Evolutionary conservation across 192 early-diverging fungal species (phyloP), one percentile per base, ranked within the genome.

Genomic region (Blastocladiella britannica): DNA sequence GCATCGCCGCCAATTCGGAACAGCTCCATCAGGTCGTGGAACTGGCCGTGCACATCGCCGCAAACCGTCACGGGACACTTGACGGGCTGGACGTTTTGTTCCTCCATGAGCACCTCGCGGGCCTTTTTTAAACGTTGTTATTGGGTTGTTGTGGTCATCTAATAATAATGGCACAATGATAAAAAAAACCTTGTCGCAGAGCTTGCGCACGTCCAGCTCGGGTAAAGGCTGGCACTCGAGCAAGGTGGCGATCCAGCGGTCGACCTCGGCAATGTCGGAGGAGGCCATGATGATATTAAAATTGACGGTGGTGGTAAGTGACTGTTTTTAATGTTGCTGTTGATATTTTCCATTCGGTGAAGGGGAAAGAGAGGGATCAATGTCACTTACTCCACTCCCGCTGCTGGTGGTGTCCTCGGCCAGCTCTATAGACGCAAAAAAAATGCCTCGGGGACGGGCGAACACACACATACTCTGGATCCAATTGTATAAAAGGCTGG

Each of bases 41-140:
- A 96, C 69, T 99, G 95, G n/a, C 95, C 95, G 64, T 99, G 95
- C 51, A 99, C 91, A 69, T 99, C 95, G 55, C 93, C 95, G 69
- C 90, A 93, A 51, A 99, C 91, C 53, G 91, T 98, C 27, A 98
- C 92, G n/a, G 94, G 94, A 58, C 89, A 82, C 56, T 82, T 75
- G n/a, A 98, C 92, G 25, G 91, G 92, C 67, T 96, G 92, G 52
- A 98, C 91, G 69, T 98, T 98, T 31, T 85, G 87, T 62, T 98
- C 94, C 67, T 91, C 82, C 72, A 86, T 82, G 22, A 98, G 74
- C 52, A 98, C 85, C 66, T 98, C 92, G 65, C 88, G 85, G 54
- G 93, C 93, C 89, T 93, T 0, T 4, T 37, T 31, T 25, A 23
- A 55, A 57, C 5, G 52, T 4, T 24, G 24, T 28, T 28, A 31